Evolutionary conservation across 1,139 yeast genomes (phyloP).

Genomic region (Arxiozyma slooffiae): DNA sequence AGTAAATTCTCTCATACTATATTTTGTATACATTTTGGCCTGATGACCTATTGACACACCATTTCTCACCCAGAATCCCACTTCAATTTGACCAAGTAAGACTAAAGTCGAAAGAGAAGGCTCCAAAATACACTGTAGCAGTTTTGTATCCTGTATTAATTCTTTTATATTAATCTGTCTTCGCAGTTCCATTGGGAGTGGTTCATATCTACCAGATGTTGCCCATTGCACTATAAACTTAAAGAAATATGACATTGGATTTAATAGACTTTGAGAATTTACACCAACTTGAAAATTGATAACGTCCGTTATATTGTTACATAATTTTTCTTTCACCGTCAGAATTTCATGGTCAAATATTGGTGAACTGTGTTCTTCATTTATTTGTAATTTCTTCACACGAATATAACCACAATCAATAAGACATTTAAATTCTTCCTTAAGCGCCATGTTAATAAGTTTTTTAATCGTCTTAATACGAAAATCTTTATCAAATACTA

Average conservation of each 20-base stretch:
- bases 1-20: constrained; percentile 79
- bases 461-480: constrained; percentile 14
- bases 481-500: constrained; percentile 16
- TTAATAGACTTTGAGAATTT: constrained; percentile 26
- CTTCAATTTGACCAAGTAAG: constrained; percentile 60
- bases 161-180: constrained; percentile 12
- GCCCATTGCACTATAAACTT: constrained; percentile 29
- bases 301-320: constrained; percentile 18
- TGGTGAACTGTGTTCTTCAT: not conserved
- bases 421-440: constrained; percentile 15
- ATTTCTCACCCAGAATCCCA: constrained; percentile 87
- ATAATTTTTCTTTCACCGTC: constrained; percentile 17
- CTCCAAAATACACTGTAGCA: constrained; percentile 35
- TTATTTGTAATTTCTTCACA: not conserved
- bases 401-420: constrained; percentile 1
- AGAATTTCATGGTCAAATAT: not conserved
- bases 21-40: constrained; percentile 64
- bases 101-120: constrained; percentile 72
- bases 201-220: constrained; percentile 27
- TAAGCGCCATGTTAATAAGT: constrained; percentile 14
- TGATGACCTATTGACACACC: constrained; percentile 73
- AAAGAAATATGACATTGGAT: constrained; percentile 28
- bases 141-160: constrained; percentile 16
- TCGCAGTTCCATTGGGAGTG: constrained; percentile 13
- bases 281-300: constrained; percentile 27